Evolutionary conservation across 805 yeast genomes (phyloP).

Genomic region (Lipomyces kockii): DNA sequence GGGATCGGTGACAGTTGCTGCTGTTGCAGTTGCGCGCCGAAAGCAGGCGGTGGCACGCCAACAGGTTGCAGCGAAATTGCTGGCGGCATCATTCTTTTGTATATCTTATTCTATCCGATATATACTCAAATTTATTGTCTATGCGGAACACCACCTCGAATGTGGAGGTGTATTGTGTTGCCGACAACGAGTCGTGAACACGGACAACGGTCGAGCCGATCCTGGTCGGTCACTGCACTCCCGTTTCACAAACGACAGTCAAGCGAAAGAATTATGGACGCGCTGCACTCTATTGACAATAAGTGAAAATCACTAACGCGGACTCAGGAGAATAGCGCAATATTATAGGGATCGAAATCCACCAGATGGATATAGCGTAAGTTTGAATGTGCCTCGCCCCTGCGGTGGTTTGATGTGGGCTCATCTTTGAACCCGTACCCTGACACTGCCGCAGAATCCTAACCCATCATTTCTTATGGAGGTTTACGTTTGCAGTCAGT

Average conservation of each 20-base stretch:
- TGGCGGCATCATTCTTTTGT: not conserved
- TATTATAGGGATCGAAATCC: not conserved
- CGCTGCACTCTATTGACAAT: not conserved
- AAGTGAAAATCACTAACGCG: not conserved
- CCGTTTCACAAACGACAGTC: not conserved
- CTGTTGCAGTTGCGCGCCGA: not conserved
- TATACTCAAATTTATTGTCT: not conserved
- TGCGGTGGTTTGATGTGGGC: not conserved
- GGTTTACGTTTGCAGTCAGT: too few relatives aligned
- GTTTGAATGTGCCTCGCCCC: not conserved
- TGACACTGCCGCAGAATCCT: too few relatives aligned
- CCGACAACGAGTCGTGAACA: not conserved
- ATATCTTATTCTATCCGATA: not conserved
- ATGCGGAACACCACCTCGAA: not conserved
- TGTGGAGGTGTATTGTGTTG: not conserved
- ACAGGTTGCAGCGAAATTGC: not conserved
- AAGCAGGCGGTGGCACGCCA: not conserved
- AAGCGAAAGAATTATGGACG: not conserved
- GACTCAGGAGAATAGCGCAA: not conserved
- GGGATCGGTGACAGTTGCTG: conserved; percentile 16
- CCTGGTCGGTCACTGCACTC: not conserved
- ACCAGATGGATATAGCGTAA: not conserved
- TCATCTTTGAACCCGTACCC: not conserved
- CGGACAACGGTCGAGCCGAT: not conserved
- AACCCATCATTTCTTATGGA: too few relatives aligned